Conservation (phyloP, 2,329 filamentous ascomycete genomes). For the Knoxdaviesia proteae region DNA sequence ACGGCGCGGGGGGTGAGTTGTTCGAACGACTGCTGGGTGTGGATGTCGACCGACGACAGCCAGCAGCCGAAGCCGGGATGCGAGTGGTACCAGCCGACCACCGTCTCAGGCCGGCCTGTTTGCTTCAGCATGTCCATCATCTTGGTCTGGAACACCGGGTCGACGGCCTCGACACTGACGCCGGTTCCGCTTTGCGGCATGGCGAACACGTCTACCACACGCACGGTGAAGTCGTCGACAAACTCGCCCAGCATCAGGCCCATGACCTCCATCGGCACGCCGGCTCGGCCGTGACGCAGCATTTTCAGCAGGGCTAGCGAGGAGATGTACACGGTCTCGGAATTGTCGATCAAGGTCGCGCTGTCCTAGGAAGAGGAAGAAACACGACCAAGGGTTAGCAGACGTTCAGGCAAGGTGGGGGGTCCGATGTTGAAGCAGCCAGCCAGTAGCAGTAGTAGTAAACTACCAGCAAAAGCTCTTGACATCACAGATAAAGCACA, state of each 20-base stretch:
- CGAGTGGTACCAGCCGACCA: constrained; percentile 98
- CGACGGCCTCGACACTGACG: constrained; percentile 93
- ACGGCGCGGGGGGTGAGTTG: constrained; percentile 92
- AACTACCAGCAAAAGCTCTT: no score
- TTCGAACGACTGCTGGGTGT: constrained; percentile 99
- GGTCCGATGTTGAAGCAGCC: no score
- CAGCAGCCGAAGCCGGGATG: constrained; percentile 98
- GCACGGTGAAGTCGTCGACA: constrained; percentile 41
- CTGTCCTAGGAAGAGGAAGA: constrained; percentile 43
- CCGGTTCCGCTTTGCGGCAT: constrained; percentile 98
- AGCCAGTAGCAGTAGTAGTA: no score
- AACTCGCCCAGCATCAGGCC: constrained; percentile 58
- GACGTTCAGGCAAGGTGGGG: no score
- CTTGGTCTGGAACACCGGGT: constrained; percentile 97
- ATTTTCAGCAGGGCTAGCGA: constrained; percentile 95
- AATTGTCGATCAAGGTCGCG: constrained; percentile 86
- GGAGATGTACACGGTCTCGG: constrained; percentile 97
- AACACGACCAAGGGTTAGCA: no score
- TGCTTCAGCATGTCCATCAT: constrained; percentile 99
- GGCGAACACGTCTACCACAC: constrained; percentile 95
- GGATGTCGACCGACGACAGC: constrained; percentile 97
- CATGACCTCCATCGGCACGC: constrained; percentile 99
- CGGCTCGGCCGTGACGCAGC: constrained; percentile 89
- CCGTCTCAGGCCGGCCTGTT: constrained; percentile 91
- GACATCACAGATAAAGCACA: not conserved